Evolutionary conservation across 352 stramenopile genomes (phyloP).

Genomic region (Phytophthora foliorum): DNA sequence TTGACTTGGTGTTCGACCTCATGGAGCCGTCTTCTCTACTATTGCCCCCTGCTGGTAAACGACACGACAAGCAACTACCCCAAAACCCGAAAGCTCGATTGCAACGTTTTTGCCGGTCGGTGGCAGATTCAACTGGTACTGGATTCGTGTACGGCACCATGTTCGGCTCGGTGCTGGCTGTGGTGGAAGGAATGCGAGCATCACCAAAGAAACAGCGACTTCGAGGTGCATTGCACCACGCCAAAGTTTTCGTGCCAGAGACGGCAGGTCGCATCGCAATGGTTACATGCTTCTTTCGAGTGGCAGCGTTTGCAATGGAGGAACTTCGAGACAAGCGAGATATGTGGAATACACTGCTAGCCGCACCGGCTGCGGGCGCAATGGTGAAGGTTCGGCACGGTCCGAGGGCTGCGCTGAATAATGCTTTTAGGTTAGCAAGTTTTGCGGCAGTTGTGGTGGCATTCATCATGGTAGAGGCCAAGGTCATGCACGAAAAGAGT

Average conservation of each 20-base stretch:
- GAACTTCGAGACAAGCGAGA: slow-evolving; percentile 36
- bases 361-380: slow-evolving; percentile 40
- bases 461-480: slow-evolving; percentile 40
- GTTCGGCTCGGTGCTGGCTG: slow-evolving; percentile 47
- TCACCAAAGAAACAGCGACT: slow-evolving; percentile 44
- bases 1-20: slow-evolving; percentile 15
- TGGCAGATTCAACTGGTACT: slow-evolving; percentile 39
- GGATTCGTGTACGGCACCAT: slow-evolving; percentile 56
- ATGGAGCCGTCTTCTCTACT: slow-evolving; percentile 17
- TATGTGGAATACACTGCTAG: slow-evolving; percentile 51
- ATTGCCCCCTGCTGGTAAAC: slow-evolving; percentile 9
- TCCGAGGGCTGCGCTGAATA: slow-evolving; percentile 36
- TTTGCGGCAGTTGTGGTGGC: slow-evolving; percentile 53
- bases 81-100: slow-evolving; percentile 24
- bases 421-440: slow-evolving; percentile 45
- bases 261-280: slow-evolving; percentile 52
- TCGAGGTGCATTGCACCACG: slow-evolving; percentile 43
- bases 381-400: slow-evolving; percentile 42
- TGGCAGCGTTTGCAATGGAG: slow-evolving; percentile 36
- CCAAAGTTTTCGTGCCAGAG: slow-evolving; percentile 41
- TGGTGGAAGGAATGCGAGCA: slow-evolving; percentile 41
- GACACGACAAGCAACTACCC: slow-evolving; percentile 7
- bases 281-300: slow-evolving; percentile 50
- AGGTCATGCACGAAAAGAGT: slow-evolving; percentile 40
- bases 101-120: slow-evolving; percentile 12